Evolutionary conservation across 176 grass and related monocot species (phyloP).

Genomic region (Eragrostis nindensis): DNA sequence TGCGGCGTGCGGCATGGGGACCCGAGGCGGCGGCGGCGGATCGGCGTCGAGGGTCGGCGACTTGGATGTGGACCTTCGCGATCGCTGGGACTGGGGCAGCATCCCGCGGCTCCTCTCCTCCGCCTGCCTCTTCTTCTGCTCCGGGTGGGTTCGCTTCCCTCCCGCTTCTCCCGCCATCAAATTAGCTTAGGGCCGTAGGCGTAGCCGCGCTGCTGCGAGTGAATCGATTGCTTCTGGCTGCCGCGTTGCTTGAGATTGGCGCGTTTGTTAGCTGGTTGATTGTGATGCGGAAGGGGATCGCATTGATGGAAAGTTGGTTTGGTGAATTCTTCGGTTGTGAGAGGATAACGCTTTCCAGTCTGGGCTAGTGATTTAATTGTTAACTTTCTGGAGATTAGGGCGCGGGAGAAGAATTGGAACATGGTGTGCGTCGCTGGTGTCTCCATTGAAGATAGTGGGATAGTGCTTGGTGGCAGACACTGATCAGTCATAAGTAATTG

Average conservation of each 20-base stretch:
- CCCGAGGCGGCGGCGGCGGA: slow-evolving; percentile 22
- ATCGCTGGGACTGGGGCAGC: slow-evolving; percentile 51
- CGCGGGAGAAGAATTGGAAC: not conserved
- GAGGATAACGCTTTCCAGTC: not conserved
- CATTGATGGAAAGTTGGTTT: not conserved
- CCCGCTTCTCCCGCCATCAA: not conserved
- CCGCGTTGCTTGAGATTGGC: not conserved
- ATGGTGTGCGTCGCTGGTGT: not conserved
- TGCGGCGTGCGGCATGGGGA: slow-evolving; percentile 36
- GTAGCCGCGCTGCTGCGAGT: not conserved
- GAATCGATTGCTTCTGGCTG: not conserved
- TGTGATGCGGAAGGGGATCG: not conserved
- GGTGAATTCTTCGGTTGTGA: not conserved
- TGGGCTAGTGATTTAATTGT: not conserved
- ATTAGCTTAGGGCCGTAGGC: not conserved
- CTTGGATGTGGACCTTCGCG: slow-evolving; percentile 46
- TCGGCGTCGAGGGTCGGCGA: slow-evolving; percentile 58
- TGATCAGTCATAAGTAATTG: not conserved
- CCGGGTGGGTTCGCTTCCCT: slow-evolving; percentile 43
- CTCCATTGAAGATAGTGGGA: not conserved
- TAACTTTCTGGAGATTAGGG: not conserved
- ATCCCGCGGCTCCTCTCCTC: slow-evolving; percentile 59
- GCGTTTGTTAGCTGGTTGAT: not conserved
- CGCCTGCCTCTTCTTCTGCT: slow-evolving; percentile 58
- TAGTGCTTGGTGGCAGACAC: not conserved